Conservation (phyloP, 495 filamentous ascomycete genomes). For the Penicillium nucicola region DNA sequence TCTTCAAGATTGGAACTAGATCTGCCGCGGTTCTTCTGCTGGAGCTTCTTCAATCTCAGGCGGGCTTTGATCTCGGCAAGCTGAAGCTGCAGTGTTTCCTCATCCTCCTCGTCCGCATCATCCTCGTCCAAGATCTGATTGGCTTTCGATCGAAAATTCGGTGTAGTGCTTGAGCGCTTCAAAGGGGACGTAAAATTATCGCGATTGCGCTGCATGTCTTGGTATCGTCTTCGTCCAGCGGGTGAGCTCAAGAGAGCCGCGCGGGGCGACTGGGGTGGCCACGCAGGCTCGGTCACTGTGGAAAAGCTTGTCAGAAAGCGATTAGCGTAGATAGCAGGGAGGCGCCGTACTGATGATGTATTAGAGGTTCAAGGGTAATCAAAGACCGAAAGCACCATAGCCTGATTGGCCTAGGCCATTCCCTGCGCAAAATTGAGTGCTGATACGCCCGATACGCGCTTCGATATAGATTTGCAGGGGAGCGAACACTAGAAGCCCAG, state of each 20-base stretch:
- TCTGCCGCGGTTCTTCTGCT: constrained; percentile 52
- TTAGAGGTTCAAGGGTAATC: not conserved
- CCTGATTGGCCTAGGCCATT: constrained; percentile 18
- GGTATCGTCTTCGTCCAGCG: constrained; percentile 66
- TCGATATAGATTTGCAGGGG: constrained; percentile 7
- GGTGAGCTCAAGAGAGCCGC: constrained; percentile 82
- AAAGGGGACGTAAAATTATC: constrained; percentile 66
- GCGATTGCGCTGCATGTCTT: constrained; percentile 58
- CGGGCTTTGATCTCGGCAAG: constrained; percentile 82
- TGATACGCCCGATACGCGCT: not conserved
- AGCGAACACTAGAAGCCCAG: constrained; percentile 4
- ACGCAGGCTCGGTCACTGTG: constrained; percentile 55
- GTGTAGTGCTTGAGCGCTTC: constrained; percentile 44
- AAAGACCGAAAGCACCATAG: constrained; percentile 6
- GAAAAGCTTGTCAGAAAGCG: not conserved
- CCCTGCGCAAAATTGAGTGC: constrained; percentile 6
- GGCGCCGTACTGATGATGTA: constrained; percentile 3
- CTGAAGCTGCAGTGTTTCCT: constrained; percentile 81
- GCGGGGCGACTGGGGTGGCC: constrained; percentile 85
- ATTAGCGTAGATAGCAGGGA: not conserved
- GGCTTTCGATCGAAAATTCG: constrained; percentile 35
- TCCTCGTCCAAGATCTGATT: constrained; percentile 31
- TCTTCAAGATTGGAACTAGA: constrained; percentile 25
- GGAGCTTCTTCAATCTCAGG: constrained; percentile 81
- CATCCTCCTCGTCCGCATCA: constrained; percentile 69